Percentiles rank a stretch among this genome's conserved stretches.
phyloP scores from a whole-genome alignment of 352 stramenopile genomes.

The Globisporangium polare region DNA sequence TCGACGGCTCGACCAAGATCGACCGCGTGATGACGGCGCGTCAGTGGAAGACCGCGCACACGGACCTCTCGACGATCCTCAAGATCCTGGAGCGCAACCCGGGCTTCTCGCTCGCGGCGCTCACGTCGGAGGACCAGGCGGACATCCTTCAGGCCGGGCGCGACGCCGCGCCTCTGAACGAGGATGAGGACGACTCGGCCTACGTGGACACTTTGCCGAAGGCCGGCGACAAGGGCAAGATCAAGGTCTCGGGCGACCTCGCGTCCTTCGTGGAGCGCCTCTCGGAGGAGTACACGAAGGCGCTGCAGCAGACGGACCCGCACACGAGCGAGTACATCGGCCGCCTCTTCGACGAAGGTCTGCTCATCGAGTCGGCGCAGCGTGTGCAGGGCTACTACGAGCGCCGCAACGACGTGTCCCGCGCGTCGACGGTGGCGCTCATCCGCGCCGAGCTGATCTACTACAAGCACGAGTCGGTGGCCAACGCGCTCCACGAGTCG shows the following conservation, averaged over 20 bases:
- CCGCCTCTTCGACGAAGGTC: conserved; percentile 91
- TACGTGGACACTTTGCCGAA: conserved; percentile 71
- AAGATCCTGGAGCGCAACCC: conserved; percentile 80
- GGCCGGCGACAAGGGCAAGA: conserved; percentile 66
- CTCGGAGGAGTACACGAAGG: conserved; percentile 98
- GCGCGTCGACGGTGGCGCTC: conserved; percentile 88
- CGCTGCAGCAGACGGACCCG: conserved; percentile 94
- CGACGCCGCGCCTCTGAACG: conserved; percentile 66
- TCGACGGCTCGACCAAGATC: conserved; percentile 83
- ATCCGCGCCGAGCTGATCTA: conserved; percentile 95
- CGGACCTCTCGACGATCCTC: conserved; percentile 63
- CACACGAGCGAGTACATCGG: conserved; percentile 95
- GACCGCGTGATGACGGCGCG: conserved; percentile 78
- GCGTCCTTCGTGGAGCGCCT: conserved; percentile 90
- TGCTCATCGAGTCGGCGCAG: conserved; percentile 85
- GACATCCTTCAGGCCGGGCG: conserved; percentile 71
- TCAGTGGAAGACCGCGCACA: conserved; percentile 75
- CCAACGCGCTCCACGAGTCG: conserved; percentile 64
- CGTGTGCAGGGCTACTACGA: conserved; percentile 91
- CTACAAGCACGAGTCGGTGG: conserved; percentile 96
- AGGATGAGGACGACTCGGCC: conserved; percentile 85
- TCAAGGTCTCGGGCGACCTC: conserved; percentile 89
- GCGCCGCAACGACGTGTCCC: conserved; percentile 60
- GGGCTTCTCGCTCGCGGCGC: conserved; percentile 61
- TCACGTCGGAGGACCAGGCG: conserved; percentile 82